Base-by-base conservation (phyloP, 2,329 filamentous ascomycete genomes). In the Annulohypoxylon truncatum region DNA sequence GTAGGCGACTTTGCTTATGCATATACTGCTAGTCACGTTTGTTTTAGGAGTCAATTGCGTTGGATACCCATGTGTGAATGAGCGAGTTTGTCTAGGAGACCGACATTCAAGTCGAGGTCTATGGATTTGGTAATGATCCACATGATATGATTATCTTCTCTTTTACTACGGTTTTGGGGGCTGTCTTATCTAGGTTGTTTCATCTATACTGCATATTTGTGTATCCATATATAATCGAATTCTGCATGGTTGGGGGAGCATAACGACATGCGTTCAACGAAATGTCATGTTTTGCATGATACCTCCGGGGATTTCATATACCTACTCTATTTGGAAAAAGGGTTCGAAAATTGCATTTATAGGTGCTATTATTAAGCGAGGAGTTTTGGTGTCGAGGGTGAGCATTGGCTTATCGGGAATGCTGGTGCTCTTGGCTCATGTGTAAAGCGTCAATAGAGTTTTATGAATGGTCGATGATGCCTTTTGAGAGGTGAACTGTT, bases 41-140 rank as follows among this genome's bases (percentile, higher is more conserved):
- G 35, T 52, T 56, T 38, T 51, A 40, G 33, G 54, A 44, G 26
- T 52, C 18, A n/a, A 38, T 46, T 60, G 48, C 35, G 57, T 57
- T 64, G 47, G 64, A 69, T 69, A 67, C 58, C 64, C 58, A 18
- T 35, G 13, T 44, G 15, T 26, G 33, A 54, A 50, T 33, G 42
- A 54, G 50, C 53, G 38, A 54, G 28, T 51, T 24, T 42, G 2
- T 42, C 10, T 60, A 29, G 53, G 42, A 62, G 33, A 68, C 60
- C 62, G 66, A 20, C 12, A 44, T 57, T 60, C 44, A 8, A 47
- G 46, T 52, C 13, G 12, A 48, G 38, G 33, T 47, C 40, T 22
- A 51, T 12, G 58, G 47, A 44, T 38, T 50, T 50, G 52, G 52
- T 58, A 31, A 66, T 20, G 58, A 66, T 22, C 51, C 24, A 22